Evolutionary conservation across 352 stramenopile species (phyloP).

Genomic region (Peronospora destructor): DNA sequence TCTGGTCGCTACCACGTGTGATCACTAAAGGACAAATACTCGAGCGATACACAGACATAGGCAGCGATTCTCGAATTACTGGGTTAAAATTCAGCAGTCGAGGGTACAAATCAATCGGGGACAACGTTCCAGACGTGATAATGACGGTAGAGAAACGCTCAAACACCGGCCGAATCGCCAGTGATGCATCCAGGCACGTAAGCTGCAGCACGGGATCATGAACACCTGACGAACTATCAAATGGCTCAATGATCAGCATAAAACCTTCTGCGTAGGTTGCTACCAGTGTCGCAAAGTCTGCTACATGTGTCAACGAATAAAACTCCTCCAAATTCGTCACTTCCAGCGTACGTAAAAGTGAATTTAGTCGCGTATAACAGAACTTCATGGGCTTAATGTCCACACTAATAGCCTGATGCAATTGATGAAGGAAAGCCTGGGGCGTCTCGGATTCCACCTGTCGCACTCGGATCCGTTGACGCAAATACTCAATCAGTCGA

Average conservation of each 20-base stretch:
- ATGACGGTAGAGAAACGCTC: constrained; percentile 89
- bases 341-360: constrained; percentile 93
- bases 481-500: constrained; percentile 93
- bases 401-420: constrained; percentile 90
- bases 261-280: constrained; percentile 97
- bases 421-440: constrained; percentile 92
- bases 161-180: constrained; percentile 98
- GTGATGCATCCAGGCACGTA: constrained; percentile 93
- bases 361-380: constrained; percentile 95
- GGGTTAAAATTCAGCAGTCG: constrained; percentile 97
- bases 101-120: constrained; percentile 98
- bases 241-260: constrained; percentile 96
- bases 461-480: constrained; percentile 66
- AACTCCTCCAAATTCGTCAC: constrained; percentile 97
- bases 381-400: constrained; percentile 97
- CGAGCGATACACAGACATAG: constrained; percentile 97
- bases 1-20: constrained; percentile 94
- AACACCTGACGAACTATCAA: constrained; percentile 71
- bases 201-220: constrained; percentile 88
- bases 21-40: constrained; percentile 98
- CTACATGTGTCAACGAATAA: constrained; percentile 91
- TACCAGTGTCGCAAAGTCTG: constrained; percentile 96
- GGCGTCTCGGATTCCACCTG: constrained; percentile 95
- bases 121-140: constrained; percentile 93
- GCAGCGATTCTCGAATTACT: constrained; percentile 92